Conservation (phyloP, 1,284 basidiomycete species). For the Leucoagaricus sp. region DNA sequence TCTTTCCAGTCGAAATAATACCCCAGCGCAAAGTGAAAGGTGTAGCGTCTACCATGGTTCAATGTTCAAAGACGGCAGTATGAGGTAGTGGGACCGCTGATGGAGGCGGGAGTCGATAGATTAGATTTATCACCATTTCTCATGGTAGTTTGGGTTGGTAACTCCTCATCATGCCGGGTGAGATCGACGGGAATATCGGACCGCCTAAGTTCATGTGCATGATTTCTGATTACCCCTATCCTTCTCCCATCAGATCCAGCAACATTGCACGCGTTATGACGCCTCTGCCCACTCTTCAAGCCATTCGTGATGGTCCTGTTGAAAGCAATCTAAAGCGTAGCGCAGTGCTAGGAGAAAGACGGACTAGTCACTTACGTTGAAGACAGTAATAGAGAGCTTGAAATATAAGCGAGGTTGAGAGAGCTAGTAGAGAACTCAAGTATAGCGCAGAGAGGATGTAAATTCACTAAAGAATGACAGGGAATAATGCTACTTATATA, state of each 20-base stretch:
- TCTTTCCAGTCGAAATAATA: slow-evolving; percentile 44
- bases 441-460: too few relatives aligned
- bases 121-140: background rate
- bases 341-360: too few relatives aligned
- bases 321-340: too few relatives aligned
- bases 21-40: slow-evolving; percentile 41
- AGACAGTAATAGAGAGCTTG: too few relatives aligned
- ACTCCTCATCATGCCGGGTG: background rate
- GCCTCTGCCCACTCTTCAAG: background rate
- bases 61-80: background rate
- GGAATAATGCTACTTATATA: too few relatives aligned
- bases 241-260: slow-evolving; percentile 1
- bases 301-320: slow-evolving; percentile 16
- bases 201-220: slow-evolving; percentile 1
- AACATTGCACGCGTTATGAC: background rate
- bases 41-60: slow-evolving; percentile 29
- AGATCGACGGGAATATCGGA: slow-evolving; percentile 20
- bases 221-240: too few relatives aligned
- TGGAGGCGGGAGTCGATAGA: background rate
- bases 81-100: background rate
- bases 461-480: too few relatives aligned
- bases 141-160: too few relatives aligned
- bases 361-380: too few relatives aligned
- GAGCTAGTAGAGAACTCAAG: too few relatives aligned
- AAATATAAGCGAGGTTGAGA: too few relatives aligned